Conservation (phyloP, 805 yeast genomes). For the Myxozyma neotropica region DNA sequence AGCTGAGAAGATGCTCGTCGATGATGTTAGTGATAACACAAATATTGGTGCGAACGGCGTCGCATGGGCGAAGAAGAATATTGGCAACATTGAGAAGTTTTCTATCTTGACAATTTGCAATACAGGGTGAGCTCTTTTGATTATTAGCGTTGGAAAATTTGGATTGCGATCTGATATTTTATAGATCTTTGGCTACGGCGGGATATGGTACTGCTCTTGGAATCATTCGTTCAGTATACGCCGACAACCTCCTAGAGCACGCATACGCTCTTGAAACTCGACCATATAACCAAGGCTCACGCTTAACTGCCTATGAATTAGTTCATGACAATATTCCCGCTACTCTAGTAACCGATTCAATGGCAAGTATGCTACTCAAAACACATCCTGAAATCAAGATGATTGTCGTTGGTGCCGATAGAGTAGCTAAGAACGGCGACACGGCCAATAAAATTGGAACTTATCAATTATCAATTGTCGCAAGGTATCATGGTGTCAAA, state of each 20-base stretch:
- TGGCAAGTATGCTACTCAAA: conserved; percentile 78
- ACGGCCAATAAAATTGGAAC: conserved; percentile 97
- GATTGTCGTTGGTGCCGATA: conserved; percentile 92
- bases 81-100: conserved; percentile 61
- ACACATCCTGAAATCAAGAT: conserved; percentile 72
- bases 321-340: conserved; percentile 85
- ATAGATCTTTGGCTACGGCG: conserved; percentile 83
- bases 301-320: conserved; percentile 88
- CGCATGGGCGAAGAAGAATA: conserved; percentile 55
- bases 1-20: conserved; percentile 60
- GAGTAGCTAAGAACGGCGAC: conserved; percentile 91
- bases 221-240: conserved; percentile 71
- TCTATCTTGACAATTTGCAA: conserved; percentile 91
- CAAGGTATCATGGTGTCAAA: conserved; percentile 68
- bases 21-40: conserved; percentile 76
- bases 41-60: conserved; percentile 82
- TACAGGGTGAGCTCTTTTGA: conserved; percentile 59
- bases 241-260: conserved; percentile 58
- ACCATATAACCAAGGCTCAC: conserved; percentile 95
- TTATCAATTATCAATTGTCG: conserved; percentile 76
- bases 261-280: conserved; percentile 86
- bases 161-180: not conserved
- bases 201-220: conserved; percentile 98
- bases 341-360: conserved; percentile 85
- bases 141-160: too few species aligned